Evolutionary conservation across 768 basidiomycete genomes (phyloP).

Genomic region (Phanerochaete sordida): DNA sequence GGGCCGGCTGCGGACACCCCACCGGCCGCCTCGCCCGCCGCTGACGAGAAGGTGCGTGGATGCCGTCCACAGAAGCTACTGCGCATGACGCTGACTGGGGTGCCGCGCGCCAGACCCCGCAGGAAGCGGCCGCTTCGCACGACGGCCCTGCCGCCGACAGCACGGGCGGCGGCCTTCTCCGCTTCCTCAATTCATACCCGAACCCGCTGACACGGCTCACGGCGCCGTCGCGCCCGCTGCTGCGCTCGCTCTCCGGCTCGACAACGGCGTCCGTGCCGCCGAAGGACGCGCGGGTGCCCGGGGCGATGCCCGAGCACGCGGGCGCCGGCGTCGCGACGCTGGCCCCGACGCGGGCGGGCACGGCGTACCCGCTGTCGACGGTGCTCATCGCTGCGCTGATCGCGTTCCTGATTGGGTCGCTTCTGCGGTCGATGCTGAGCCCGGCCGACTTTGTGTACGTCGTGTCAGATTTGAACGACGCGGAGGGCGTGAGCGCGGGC

Average conservation of each 20-base stretch:
- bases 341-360: not conserved
- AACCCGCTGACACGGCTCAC: constrained; percentile 56
- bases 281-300: not conserved
- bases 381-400: constrained; percentile 79
- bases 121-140: constrained; percentile 7
- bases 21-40: not conserved
- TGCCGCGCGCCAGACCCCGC: constrained; percentile 2
- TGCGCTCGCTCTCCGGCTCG: constrained; percentile 16
- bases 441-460: constrained; percentile 91
- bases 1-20: constrained; percentile 17
- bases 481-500: constrained; percentile 46
- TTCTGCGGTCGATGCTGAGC: constrained; percentile 82
- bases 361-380: constrained; percentile 43
- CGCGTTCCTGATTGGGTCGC: constrained; percentile 87
- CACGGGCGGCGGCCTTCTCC: constrained; percentile 42
- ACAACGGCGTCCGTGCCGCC: constrained; percentile 9
- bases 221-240: constrained; percentile 21
- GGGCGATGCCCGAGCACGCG: too few species aligned
- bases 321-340: not conserved
- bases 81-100: not conserved
- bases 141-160: constrained; percentile 21
- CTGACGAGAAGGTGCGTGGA: constrained; percentile 9
- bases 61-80: not conserved
- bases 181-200: constrained; percentile 59
- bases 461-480: constrained; percentile 52